A percentile compares a stretch with the other conserved stretches of the same genome.
Evolutionary conservation across 257 asterid species (phyloP).

Genomic region (Solanum okadae): DNA sequence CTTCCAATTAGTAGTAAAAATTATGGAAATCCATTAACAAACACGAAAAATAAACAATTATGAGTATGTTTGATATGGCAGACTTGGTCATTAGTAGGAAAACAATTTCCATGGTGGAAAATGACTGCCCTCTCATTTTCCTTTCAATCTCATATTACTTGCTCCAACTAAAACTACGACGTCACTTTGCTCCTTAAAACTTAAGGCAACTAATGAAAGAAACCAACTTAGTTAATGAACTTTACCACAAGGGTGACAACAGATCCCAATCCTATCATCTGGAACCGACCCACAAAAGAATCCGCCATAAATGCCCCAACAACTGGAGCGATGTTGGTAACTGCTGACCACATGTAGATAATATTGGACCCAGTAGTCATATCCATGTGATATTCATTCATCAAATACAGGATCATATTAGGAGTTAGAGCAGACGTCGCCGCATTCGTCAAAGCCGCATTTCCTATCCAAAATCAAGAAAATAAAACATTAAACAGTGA

Average conservation of each 20-base stretch:
- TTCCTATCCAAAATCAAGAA: conserved; percentile 16
- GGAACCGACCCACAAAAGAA: conserved; percentile 50
- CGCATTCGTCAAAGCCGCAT: conserved; percentile 47
- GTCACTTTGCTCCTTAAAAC: not conserved
- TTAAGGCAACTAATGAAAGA: not conserved
- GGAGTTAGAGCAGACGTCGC: conserved; percentile 49
- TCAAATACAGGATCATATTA: conserved; percentile 55
- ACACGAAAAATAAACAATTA: not conserved
- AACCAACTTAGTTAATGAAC: not conserved
- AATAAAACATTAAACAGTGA: not conserved
- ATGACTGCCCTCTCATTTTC: not conserved
- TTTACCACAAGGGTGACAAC: conserved; percentile 45
- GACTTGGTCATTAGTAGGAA: not conserved
- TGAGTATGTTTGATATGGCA: not conserved
- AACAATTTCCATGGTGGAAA: not conserved
- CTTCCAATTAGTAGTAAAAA: not conserved
- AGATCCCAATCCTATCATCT: conserved; percentile 53
- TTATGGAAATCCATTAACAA: not conserved
- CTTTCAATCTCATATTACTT: not conserved
- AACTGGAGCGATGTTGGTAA: conserved; percentile 45
- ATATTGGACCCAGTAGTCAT: conserved; percentile 44
- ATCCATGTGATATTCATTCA: conserved; percentile 42
- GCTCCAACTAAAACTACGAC: not conserved
- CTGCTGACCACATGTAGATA: conserved; percentile 54
- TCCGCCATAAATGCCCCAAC: conserved; percentile 58